Base-by-base conservation (phyloP, 1,284 basidiomycete genomes). In the Leucocoprinus gongylophorus region DNA sequence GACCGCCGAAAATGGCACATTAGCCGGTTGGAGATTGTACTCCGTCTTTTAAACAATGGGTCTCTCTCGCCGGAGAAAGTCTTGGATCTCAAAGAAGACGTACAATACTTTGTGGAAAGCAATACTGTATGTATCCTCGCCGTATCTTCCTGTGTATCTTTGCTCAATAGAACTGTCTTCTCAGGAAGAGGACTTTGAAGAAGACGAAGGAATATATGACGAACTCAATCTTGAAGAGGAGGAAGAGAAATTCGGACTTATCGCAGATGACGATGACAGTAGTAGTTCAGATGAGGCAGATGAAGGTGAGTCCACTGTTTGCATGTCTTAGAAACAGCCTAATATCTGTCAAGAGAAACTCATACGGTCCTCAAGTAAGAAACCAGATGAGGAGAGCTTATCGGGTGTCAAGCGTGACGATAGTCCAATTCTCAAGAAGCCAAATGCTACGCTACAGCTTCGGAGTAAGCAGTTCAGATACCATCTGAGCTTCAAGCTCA, bases 171-270 rank as follows among this genome's bases (percentile, higher is more conserved):
- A 51, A 38, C 58, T 57, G 56, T 43, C 50, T 40, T 47, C 55
- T 42, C 64, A 95, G 93, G 94, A 97, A 56, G 97, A 99, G 64
- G 90, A 93, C 64, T 99, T 97, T 67, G 93, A 97, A 56, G 95
- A 97, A 67, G 93, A 99, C 63, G 90, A 95, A 66, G 95, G 92
- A 47, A 91, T 99, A 55, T 99, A 99, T 63, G 97, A 99, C 64
- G 95, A 99, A 42, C 91, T 99, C 59, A 92, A 93, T 62, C 85
- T 99, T 47, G 92, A 98, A 61, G 95, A 98, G 63, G 93, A 97
- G 66, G 95, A 99, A 65, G 95, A 95, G 72, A 85, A 88, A 61
- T 93, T 87, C 63, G 89, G 90, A 48, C 73, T 91, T 51, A 81
- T 79, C 48, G 79, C 80, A 48, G 91, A 95, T 45, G 86, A 90